Base-by-base conservation (phyloP, 148 eudicot genomes). In the Tetragonia tetragonoides region DNA sequence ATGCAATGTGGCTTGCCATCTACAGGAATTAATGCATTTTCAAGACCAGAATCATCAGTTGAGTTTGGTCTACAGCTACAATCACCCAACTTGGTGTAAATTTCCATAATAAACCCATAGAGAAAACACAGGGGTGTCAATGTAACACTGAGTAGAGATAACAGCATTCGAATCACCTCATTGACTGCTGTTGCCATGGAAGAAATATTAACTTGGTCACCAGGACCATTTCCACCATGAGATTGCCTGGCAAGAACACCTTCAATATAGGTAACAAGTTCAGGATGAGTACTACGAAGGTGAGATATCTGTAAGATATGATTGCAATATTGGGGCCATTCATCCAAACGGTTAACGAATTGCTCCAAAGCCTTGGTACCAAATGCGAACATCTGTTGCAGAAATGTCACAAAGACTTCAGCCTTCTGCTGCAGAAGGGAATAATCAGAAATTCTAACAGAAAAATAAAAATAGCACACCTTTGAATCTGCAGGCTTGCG, bases 291-390 rank as follows among this genome's bases (percentile, higher is more conserved):
- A 78, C 84, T 84, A 75, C 97, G 99, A 63, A 95, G 87, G 80
- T 95, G 99, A 78, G 99, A 90, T 83, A 94, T 92, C 87, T 94
- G 98, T 77, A 92, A 83, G 68, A 95, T 91, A 85, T 92, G 97
- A 69, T 95, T 91, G 87, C 99, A 95, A 73, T 89, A 95, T 73
- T 93, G 99, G 67, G 99, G 97, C 99, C 96, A 95, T 85, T 95
- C 99, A 70, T 86, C 85, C 84, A 95, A 77, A 64, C 99, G 99
- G 60, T 85, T 92, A 73, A 88, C 83, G 83, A 95, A 95, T 82
- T 92, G 94, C 72, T 95, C 96, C 81, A 95, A 79, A 38, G 99
- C 99, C 77, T 78, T 91, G 51, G 90, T 88, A 79, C 99, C 97
- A 87, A 95, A 93, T 40, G 87, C 84, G 86, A 95, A 95, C 95